Base-by-base conservation (phyloP, 1,284 basidiomycete genomes). In the Papiliotrema terrestris region DNA sequence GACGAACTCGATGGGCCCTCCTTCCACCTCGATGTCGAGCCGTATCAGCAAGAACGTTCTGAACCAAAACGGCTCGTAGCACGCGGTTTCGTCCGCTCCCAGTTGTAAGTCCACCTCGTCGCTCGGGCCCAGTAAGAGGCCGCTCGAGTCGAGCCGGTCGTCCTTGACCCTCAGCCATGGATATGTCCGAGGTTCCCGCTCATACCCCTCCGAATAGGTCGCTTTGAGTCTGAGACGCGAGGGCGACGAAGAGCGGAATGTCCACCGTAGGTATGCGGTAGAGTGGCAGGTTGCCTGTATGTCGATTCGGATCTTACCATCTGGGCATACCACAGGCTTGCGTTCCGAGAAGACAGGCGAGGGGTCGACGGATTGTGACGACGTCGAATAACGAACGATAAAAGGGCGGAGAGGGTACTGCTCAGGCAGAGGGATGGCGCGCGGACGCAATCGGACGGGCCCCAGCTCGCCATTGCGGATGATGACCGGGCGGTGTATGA, bases 1-100 rank as follows among this genome's bases (percentile, higher is more conserved):
- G 1, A 57, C 44, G 8, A 67, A 23, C 15, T 55, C 32, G 6
- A 60, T 55, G 2, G 45, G 48, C 4, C 14, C 19, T 3, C 15
- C 6, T 4, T 48, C 54, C 2, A 45, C 38, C 15, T 37, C 41
- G 8, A 66, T 23, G 23, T 63, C 51, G 13, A 66, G 42, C 1
- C 58, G 57, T 9, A 66, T 48, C 11, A 65, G 41, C 8, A 58
- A 48, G 51, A 68, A 67, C 1, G 67, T 66, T n/a, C 65, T 36
- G 42, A 62, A 68, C 67, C 67, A 68, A 51, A 68, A 68, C 6
- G 67, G 67, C 45, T 68, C 67, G 29, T 65, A 67, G 2, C 41
- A 22, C 2, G 37, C 38, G 19, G 25, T 42, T 13, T 56, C 37
- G 17, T 52, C 57, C 2, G 49, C 51, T 9, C 52, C 37, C 25